phyloP scores from a whole-genome alignment of 345 rosid species.

The Punica granatum region DNA sequence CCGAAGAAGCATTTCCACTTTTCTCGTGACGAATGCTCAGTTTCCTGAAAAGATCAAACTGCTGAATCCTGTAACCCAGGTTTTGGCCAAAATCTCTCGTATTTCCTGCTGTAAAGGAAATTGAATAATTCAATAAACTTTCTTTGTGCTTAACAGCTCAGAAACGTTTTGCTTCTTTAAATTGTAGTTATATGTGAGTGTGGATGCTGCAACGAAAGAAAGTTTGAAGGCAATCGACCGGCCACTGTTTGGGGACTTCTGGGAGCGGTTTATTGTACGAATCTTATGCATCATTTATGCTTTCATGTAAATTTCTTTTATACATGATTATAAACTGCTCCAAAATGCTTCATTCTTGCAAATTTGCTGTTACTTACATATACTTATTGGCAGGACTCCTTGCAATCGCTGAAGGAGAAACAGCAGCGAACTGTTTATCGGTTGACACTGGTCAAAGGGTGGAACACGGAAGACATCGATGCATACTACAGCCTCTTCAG shows the following conservation, averaged over 20 bases:
- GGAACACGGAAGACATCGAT: conserved; percentile 88
- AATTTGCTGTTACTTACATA: neutral
- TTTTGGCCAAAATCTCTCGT: conserved; percentile 8
- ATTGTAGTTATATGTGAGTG: conserved; percentile 85
- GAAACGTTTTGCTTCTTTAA: conserved; percentile 15
- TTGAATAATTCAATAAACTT: neutral
- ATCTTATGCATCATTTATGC: neutral
- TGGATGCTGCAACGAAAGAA: conserved; percentile 96
- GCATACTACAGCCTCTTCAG: conserved; percentile 79
- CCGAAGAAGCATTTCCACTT: conserved; percentile 69
- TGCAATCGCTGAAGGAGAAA: conserved; percentile 67
- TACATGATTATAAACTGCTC: too few relatives aligned
- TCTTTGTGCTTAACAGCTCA: neutral
- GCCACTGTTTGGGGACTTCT: conserved; percentile 93
- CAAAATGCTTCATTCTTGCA: neutral
- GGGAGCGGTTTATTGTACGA: conserved; percentile 94
- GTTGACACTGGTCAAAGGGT: conserved; percentile 90
- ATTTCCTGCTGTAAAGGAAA: neutral
- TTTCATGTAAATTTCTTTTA: neutral
- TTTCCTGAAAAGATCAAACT: conserved; percentile 82
- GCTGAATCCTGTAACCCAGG: conserved; percentile 89
- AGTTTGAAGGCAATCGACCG: conserved; percentile 94
- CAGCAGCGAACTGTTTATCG: conserved; percentile 92
- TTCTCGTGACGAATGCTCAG: conserved; percentile 96
- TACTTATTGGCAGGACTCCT: conserved; percentile 53